Base-by-base conservation (phyloP, 1,139 yeast species). In the Yamadazyma triangularis region DNA sequence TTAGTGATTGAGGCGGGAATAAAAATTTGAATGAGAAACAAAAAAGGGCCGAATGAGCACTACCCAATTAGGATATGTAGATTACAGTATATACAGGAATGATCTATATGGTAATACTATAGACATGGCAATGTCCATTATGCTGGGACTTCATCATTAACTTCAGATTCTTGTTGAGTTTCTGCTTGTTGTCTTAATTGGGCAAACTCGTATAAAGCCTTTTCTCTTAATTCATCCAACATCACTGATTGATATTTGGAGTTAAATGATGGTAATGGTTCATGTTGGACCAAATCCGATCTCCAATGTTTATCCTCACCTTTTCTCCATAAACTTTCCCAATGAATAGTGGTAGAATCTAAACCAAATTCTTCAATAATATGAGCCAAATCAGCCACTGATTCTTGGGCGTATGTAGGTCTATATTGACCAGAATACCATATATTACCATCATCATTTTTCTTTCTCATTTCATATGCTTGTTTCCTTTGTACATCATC, bases 381-480 rank as follows among this genome's bases (percentile, higher is more conserved):
- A 47, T 79, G 79, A 22, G 81, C 68, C 44, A 89, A 63, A 57
- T 89, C 97, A 1, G 96, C 88, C 15, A 87, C 88, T 1, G 96
- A 86, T 56, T 89, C 97, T 56, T 87, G 95, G 8, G 94, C 69
- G 57, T 81, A 85, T 0, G 93, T 80, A 18, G 97, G 97, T 51
- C 96, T 75, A 62, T 72, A 89, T 57, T 84, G 94, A 28, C 87
- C 91, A 34, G 83, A 74, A 51, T 66, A 77, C 96, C 96, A 88
- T 30, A 79, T 77, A 56, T 84, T 80, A 1, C 94, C 93, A 34
- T 79, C 86, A 26, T 70, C 75, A 51, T 84, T 77, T 52, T 83
- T 77, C 50, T 76, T 79, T 48, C 96, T 73, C 71, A 83, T 63
- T 26, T 67, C 63, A 49, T 77, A 71, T 23, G 93, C 87, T 48